A percentile compares a stretch with the other conserved stretches of the same genome.
These are phyloP conservation scores for Talaromyces sp. DNA, from an alignment of 2,329 filamentous ascomycete species.

Conservation along the genomic window DNA sequence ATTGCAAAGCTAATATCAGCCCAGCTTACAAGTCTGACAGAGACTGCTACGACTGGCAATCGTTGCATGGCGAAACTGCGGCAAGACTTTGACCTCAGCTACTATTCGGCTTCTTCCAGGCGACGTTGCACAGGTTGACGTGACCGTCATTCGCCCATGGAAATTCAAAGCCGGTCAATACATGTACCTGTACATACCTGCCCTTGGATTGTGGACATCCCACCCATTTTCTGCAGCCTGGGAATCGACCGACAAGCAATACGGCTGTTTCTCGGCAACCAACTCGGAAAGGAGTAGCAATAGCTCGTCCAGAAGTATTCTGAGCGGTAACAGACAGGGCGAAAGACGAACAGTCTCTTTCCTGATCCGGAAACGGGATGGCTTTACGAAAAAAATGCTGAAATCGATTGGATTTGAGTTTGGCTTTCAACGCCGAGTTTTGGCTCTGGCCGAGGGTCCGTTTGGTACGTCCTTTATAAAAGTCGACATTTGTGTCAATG, in stretches of 20 bases:
- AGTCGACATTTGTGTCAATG: background rate
- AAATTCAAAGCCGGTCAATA: conserved; percentile 64
- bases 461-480: conserved; percentile 53
- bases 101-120: conserved; percentile 62
- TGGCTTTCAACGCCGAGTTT: conserved; percentile 54
- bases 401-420: conserved; percentile 56
- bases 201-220: conserved; percentile 62
- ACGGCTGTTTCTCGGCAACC: background rate
- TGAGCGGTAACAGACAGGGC: conserved; percentile 30
- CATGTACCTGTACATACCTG: conserved; percentile 64
- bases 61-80: conserved; percentile 14
- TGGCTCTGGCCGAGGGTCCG: conserved; percentile 76
- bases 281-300: background rate
- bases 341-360: conserved; percentile 64
- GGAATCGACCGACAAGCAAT: conserved; percentile 25
- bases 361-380: conserved; percentile 74
- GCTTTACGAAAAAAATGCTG: conserved; percentile 74
- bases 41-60: conserved; percentile 11
- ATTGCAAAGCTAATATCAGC: background rate
- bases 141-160: conserved; percentile 61
- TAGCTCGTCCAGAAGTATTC: conserved; percentile 32
- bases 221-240: conserved; percentile 73
- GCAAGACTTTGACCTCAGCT: conserved; percentile 56
- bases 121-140: conserved; percentile 62
- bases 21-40: conserved; percentile 7